These are phyloP conservation scores for Furcasterigmium sp. DNA, from an alignment of 2,329 filamentous ascomycete genomes.

Conservation along the genomic window DNA sequence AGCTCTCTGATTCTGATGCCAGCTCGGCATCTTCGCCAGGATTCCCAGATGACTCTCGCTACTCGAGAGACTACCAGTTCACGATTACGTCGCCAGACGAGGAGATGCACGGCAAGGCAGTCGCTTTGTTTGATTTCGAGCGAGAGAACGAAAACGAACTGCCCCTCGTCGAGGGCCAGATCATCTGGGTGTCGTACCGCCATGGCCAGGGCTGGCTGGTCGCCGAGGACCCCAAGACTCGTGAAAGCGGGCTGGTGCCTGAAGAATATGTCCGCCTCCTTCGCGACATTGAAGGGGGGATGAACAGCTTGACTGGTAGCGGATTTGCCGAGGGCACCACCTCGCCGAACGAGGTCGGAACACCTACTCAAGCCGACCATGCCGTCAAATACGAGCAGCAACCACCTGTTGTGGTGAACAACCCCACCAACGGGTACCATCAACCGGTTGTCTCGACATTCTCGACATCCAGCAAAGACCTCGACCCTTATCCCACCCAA, in stretches of 20 bases:
- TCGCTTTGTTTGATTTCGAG: slow-evolving; percentile 91
- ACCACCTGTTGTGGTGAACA: slow-evolving; percentile 22
- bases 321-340: slow-evolving; percentile 46
- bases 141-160: slow-evolving; percentile 96
- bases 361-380: slow-evolving; percentile 58
- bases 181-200: slow-evolving; percentile 93
- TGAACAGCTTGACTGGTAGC: slow-evolving; percentile 65
- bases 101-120: slow-evolving; percentile 94
- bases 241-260: slow-evolving; percentile 88
- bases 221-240: slow-evolving; percentile 90
- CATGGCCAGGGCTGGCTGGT: slow-evolving; percentile 98
- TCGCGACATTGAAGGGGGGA: slow-evolving; percentile 87
- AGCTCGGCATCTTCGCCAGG: slow-evolving; percentile 57
- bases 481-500: slow-evolving; percentile 63
- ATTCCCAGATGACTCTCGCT: slow-evolving; percentile 65
- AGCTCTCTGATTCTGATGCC: slow-evolving; percentile 50
- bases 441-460: slow-evolving; percentile 65
- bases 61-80: slow-evolving; percentile 89
- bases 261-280: slow-evolving; percentile 94
- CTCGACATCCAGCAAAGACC: slow-evolving; percentile 64
- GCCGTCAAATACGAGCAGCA: slow-evolving; percentile 15
- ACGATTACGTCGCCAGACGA: slow-evolving; percentile 93
- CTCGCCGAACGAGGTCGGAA: slow-evolving; percentile 51
- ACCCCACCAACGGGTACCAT: slow-evolving; percentile 56
- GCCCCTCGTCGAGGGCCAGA: slow-evolving; percentile 86